These are phyloP conservation scores for Naganishia friedmannii DNA, from an alignment of 768 basidiomycete species.

Conservation along the genomic window DNA sequence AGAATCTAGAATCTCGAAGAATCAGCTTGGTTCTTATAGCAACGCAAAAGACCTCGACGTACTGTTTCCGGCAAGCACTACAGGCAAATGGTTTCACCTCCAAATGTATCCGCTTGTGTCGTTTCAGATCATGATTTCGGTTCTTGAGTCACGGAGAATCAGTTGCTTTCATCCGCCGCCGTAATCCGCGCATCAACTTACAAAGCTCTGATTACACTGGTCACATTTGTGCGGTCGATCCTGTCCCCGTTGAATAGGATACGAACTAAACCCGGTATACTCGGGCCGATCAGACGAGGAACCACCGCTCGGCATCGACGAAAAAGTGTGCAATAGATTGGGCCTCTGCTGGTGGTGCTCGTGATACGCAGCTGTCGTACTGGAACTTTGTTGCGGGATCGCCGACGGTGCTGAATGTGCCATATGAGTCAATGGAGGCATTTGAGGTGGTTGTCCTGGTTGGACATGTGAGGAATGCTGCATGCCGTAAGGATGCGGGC, in stretches of 20 bases:
- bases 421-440: conserved; percentile 15
- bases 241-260: conserved; percentile 14
- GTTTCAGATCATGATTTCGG: conserved; percentile 53
- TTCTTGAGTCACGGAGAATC: conserved; percentile 29
- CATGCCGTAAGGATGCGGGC: background rate
- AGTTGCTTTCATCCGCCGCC: no score
- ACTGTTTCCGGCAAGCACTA: conserved; percentile 51
- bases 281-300: background rate
- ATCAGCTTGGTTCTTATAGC: background rate
- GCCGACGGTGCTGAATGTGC: conserved; percentile 15
- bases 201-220: conserved; percentile 51
- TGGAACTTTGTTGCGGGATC: conserved; percentile 10
- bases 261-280: conserved; percentile 17
- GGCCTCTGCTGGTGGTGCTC: conserved; percentile 17
- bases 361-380: background rate
- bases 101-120: conserved; percentile 52
- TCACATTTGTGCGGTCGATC: conserved; percentile 53
- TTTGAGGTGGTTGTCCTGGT: background rate
- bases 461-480: background rate
- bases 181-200: conserved; percentile 34
- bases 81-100: conserved; percentile 52
- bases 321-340: conserved; percentile 3
- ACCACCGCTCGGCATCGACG: background rate
- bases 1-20: conserved; percentile 39
- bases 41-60: conserved; percentile 21